These are phyloP conservation scores for Dendrobium nobile DNA, from an alignment of 106 monocot genomes.

Conservation along the genomic window DNA sequence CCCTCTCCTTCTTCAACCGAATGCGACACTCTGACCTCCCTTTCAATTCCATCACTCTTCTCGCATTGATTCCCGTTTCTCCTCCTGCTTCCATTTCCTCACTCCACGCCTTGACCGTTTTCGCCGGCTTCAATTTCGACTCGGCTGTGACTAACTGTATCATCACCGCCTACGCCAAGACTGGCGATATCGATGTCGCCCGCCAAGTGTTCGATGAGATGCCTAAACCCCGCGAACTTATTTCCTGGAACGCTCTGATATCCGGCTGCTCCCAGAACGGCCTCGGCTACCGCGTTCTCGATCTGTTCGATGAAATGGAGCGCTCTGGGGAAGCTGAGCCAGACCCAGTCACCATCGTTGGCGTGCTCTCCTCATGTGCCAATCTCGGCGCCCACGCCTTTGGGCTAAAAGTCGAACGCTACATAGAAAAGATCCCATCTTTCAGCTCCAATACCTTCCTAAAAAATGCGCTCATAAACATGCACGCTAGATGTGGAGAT, in stretches of 20 bases:
- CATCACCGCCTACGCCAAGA: constrained; percentile 30
- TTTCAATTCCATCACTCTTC: constrained; percentile 50
- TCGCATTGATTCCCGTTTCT: constrained; percentile 42
- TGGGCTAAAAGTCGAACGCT: constrained; percentile 34
- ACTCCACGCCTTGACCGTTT: constrained; percentile 35
- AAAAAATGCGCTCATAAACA: constrained; percentile 57
- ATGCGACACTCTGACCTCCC: constrained; percentile 29
- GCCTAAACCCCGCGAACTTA: constrained; percentile 21
- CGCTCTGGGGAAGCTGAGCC: constrained; percentile 16
- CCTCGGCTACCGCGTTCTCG: constrained; percentile 32
- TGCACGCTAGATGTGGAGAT: constrained; percentile 66
- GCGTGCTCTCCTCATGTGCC: constrained; percentile 62
- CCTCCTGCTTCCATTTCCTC: constrained; percentile 1
- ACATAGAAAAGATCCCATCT: not conserved
- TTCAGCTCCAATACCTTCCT: constrained; percentile 30
- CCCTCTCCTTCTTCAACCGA: constrained; percentile 36
- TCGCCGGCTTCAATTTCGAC: not conserved
- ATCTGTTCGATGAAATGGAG: constrained; percentile 35
- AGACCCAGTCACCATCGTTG: constrained; percentile 60
- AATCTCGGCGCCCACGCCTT: constrained; percentile 42
- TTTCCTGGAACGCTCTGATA: constrained; percentile 67
- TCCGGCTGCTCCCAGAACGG: constrained; percentile 65
- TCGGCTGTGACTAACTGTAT: constrained; percentile 53
- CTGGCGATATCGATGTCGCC: constrained; percentile 30
- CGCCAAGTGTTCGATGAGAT: constrained; percentile 49